phyloP scores from a whole-genome alignment of 108 stramenopile genomes.

The Parietichytrium sp. region DNA sequence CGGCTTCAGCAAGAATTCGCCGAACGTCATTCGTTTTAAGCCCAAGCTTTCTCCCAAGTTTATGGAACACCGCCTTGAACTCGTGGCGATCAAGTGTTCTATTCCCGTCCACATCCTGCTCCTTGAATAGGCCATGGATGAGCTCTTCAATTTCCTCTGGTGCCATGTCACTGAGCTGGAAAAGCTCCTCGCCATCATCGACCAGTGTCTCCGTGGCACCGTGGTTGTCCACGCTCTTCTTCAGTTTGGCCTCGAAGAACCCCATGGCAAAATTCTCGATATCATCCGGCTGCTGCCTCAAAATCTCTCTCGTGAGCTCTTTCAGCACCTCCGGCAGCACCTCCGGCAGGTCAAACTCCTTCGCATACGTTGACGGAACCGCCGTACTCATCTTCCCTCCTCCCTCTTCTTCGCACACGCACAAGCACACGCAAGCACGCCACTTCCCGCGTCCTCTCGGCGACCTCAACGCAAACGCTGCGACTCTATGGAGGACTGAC shows the following conservation, averaged over 20 bases:
- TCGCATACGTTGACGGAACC: slow-evolving; percentile 20
- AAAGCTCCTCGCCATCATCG: not conserved
- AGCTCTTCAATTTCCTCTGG: slow-evolving; percentile 32
- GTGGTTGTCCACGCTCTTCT: not conserved
- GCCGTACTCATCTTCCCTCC: too few relatives aligned
- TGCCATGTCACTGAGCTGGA: not conserved
- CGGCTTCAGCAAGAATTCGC: slow-evolving; percentile 27
- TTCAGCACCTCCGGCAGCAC: slow-evolving; percentile 27
- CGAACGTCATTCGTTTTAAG: slow-evolving; percentile 31
- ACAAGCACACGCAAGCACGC: too few relatives aligned
- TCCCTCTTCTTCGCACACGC: too few relatives aligned
- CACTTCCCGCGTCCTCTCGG: too few relatives aligned
- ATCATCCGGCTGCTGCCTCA: slow-evolving; percentile 12
- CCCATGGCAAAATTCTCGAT: not conserved
- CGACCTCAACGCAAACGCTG: too few relatives aligned
- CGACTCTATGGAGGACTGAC: too few relatives aligned
- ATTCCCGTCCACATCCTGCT: slow-evolving; percentile 24
- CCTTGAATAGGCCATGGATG: slow-evolving; percentile 9
- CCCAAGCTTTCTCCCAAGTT: slow-evolving; percentile 14
- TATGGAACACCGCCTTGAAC: slow-evolving; percentile 33
- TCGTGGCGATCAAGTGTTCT: slow-evolving; percentile 9
- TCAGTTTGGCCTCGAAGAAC: not conserved
- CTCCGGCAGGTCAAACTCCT: not conserved
- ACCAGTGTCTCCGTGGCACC: not conserved
- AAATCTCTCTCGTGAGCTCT: slow-evolving; percentile 1